Percentiles rank a stretch among this genome's conserved stretches.
Evolutionary conservation across 331 rosid genomes (phyloP).

Genomic region (Prunus yedoensis): DNA sequence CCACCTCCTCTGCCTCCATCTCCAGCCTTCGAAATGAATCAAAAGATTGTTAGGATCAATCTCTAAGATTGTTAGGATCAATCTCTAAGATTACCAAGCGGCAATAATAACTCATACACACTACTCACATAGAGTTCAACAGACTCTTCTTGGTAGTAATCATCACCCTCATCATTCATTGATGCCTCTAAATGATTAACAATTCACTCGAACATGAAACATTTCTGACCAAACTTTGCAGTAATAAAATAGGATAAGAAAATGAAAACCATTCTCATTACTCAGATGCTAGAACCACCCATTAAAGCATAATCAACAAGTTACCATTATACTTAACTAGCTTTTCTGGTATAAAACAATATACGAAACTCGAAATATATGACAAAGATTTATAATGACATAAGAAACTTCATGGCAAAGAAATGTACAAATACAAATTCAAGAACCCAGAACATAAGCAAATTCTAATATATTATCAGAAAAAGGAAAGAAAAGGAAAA

Average conservation of each 20-base stretch:
- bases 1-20: slow-evolving; percentile 93
- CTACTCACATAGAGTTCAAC: slow-evolving; percentile 61
- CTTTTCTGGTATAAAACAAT: background rate
- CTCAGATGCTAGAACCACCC: background rate
- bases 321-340: background rate
- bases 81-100: background rate
- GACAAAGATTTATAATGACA: background rate
- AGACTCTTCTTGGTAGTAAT: slow-evolving; percentile 42
- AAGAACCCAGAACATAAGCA: background rate
- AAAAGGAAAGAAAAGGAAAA: background rate
- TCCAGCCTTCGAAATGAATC: slow-evolving; percentile 56
- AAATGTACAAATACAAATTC: background rate
- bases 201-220: slow-evolving; percentile 18
- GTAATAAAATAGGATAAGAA: background rate
- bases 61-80: background rate
- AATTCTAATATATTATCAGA: background rate
- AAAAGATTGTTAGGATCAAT: too few species aligned
- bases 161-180: slow-evolving; percentile 32
- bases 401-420: background rate
- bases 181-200: slow-evolving; percentile 38
- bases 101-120: background rate
- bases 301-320: background rate
- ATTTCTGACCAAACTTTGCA: background rate
- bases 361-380: background rate
- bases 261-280: background rate